Conservation (phyloP, 2,329 filamentous ascomycete genomes). For the Exophiala viscosa region DNA sequence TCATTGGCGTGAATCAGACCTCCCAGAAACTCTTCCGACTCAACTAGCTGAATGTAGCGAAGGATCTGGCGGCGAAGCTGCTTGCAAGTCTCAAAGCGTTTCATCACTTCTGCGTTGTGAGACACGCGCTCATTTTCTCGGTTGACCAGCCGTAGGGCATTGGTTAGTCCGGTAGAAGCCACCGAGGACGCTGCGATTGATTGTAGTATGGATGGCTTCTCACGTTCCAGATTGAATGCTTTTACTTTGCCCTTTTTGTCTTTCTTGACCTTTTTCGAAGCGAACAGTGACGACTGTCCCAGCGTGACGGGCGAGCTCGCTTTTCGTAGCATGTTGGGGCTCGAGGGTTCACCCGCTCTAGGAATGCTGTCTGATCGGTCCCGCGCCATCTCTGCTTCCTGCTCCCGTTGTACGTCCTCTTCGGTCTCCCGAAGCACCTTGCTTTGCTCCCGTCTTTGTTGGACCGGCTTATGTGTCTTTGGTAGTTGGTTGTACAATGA, state of each 20-base stretch:
- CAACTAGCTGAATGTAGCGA: slow-evolving; percentile 87
- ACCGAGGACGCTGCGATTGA: slow-evolving; percentile 88
- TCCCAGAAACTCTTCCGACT: slow-evolving; percentile 87
- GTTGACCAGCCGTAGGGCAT: slow-evolving; percentile 84
- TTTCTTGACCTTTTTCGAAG: slow-evolving; percentile 27
- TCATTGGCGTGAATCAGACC: slow-evolving; percentile 91
- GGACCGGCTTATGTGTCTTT: slow-evolving; percentile 60
- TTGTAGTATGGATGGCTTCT: slow-evolving; percentile 81
- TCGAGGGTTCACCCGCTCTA: slow-evolving; percentile 15
- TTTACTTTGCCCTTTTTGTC: slow-evolving; percentile 52
- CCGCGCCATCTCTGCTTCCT: slow-evolving; percentile 18
- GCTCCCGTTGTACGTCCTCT: slow-evolving; percentile 61
- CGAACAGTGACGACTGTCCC: slow-evolving; percentile 25
- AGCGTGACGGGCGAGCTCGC: slow-evolving; percentile 22
- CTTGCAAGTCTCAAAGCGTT: slow-evolving; percentile 83
- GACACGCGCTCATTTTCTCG: slow-evolving; percentile 84
- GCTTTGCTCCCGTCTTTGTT: slow-evolving; percentile 69
- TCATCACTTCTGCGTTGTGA: slow-evolving; percentile 70
- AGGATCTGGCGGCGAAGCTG: slow-evolving; percentile 76
- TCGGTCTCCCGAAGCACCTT: slow-evolving; percentile 80
- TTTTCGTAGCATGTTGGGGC: slow-evolving; percentile 23
- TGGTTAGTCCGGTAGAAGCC: slow-evolving; percentile 84
- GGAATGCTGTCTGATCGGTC: slow-evolving; percentile 14
- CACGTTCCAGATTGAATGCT: slow-evolving; percentile 75
- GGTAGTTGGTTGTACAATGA: slow-evolving; percentile 69